Conservation (phyloP, 139 green algal genomes). For the Micractinium conductrix region DNA sequence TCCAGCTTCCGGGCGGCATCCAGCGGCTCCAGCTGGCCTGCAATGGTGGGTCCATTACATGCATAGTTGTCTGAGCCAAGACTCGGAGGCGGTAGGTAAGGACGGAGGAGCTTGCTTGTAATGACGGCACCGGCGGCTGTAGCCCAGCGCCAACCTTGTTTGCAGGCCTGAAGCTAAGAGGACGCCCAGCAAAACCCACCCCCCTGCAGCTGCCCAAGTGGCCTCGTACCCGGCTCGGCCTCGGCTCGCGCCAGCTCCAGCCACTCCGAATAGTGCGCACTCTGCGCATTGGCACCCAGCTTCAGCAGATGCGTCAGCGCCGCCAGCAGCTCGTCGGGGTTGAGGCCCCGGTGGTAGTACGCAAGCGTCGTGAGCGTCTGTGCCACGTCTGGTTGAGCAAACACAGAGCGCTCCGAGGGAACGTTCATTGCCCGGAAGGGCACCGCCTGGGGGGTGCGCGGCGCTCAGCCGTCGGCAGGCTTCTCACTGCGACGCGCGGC, state of each 20-base stretch:
- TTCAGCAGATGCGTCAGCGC: slow-evolving; percentile 34
- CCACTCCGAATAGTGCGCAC: slow-evolving; percentile 44
- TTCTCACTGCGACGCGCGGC: too few species aligned
- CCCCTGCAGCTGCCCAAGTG: too few species aligned
- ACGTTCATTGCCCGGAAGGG: slow-evolving; percentile 52
- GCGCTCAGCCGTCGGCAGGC: neutral
- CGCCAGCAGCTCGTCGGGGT: slow-evolving; percentile 11
- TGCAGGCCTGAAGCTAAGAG: too few species aligned
- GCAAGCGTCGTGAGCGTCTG: slow-evolving; percentile 52
- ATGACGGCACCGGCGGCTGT: too few species aligned
- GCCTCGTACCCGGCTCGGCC: slow-evolving; percentile 31
- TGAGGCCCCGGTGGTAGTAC: slow-evolving; percentile 63
- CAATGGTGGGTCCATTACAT: too few species aligned
- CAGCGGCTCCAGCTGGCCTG: slow-evolving; percentile 37
- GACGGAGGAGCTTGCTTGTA: too few species aligned
- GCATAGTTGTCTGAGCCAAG: too few species aligned
- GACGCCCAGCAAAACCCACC: too few species aligned
- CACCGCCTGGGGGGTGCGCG: slow-evolving; percentile 56
- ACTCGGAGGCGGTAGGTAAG: too few species aligned
- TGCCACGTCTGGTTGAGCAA: slow-evolving; percentile 62
- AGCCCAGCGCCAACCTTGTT: neutral
- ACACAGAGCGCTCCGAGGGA: slow-evolving; percentile 60
- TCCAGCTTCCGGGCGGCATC: slow-evolving; percentile 56
- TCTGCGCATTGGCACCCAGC: slow-evolving; percentile 48
- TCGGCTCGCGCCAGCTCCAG: slow-evolving; percentile 29